Base-by-base conservation (phyloP, 352 stramenopile genomes). In the Phytophthora agathidicida region DNA sequence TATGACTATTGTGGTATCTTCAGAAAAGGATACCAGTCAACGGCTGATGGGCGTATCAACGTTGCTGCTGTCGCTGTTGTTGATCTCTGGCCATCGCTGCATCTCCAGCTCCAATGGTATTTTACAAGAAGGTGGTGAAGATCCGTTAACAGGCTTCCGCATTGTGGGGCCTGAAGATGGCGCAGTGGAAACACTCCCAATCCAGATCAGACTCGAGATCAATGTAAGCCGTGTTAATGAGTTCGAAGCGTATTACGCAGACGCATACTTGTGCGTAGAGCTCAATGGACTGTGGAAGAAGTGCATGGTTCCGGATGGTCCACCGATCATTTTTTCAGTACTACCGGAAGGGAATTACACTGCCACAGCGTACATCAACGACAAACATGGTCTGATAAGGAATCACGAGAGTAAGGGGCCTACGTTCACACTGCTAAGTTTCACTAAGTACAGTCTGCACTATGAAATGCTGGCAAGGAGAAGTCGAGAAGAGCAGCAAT, bases 341-440 rank as follows among this genome's bases (percentile, higher is more conserved):
- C 16, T 75, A 10, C 45, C 37, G 2, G 33, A 56, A 31, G 61
- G 41, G 1, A 59, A 64, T 17, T 68, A 76, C 57, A 67, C 67
- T 2, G 52, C 52, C 3, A 28, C 17, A 10, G 57, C 53, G 3
- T 69, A 67, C 33, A 52, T 76, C 8, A 44, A 43, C 0, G 48
- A 67, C 22, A 43, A 30, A 4, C 7, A 0, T n/a, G 45, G 17
- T 11, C 20, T 45, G 7, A 8, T 10, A 27, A 51, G 42, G 11
- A 49, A 42, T 20, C 43, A 62, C 13, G 28, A 47, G 5, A 50
- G 37, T 17, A 9, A 31, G 13, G 24, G n/a, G 1, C 14, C 56
- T 5, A n/a, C 35, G 5, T 72, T 75, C 28, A 55, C 36, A 9
- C 50, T 75, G 2, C 3, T 70, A 13, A 30, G 20, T 33, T 27